phyloP scores from a whole-genome alignment of 129 eudicot genomes.

The Artemisia tridentata region DNA sequence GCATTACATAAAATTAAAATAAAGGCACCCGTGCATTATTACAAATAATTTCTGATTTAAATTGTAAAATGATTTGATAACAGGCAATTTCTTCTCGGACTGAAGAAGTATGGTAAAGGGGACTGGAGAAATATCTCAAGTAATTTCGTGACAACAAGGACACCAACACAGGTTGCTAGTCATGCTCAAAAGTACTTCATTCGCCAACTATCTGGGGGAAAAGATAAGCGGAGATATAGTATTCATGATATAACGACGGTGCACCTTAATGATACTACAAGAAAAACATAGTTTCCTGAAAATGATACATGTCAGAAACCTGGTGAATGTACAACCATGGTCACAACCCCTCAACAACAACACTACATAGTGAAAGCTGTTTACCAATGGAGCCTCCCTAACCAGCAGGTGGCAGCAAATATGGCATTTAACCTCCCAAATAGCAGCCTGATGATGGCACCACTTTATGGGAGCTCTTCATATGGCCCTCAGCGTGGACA shows the following conservation, averaged over 20 bases:
- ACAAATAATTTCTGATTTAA: neutral
- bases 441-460: slow-evolving; percentile 33
- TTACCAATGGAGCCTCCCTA: slow-evolving; percentile 35
- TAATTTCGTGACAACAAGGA: slow-evolving; percentile 72
- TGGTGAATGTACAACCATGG: slow-evolving; percentile 22
- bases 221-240: slow-evolving; percentile 83
- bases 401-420: slow-evolving; percentile 26
- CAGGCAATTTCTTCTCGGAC: slow-evolving; percentile 87
- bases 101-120: slow-evolving; percentile 86
- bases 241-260: slow-evolving; percentile 88
- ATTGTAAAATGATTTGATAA: slow-evolving; percentile 11
- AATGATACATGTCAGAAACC: slow-evolving; percentile 20
- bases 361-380: slow-evolving; percentile 33
- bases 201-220: slow-evolving; percentile 74
- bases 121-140: slow-evolving; percentile 92
- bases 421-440: slow-evolving; percentile 43
- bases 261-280: slow-evolving; percentile 43
- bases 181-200: slow-evolving; percentile 92
- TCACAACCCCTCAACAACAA: slow-evolving; percentile 30
- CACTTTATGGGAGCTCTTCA: slow-evolving; percentile 37
- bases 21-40: neutral
- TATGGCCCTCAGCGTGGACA: slow-evolving; percentile 47
- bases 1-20: neutral
- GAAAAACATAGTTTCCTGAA: slow-evolving; percentile 36
- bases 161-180: slow-evolving; percentile 95